Evolutionary conservation across 2,329 filamentous ascomycete species (phyloP).

Genomic region (Penicillium janthinellum): DNA sequence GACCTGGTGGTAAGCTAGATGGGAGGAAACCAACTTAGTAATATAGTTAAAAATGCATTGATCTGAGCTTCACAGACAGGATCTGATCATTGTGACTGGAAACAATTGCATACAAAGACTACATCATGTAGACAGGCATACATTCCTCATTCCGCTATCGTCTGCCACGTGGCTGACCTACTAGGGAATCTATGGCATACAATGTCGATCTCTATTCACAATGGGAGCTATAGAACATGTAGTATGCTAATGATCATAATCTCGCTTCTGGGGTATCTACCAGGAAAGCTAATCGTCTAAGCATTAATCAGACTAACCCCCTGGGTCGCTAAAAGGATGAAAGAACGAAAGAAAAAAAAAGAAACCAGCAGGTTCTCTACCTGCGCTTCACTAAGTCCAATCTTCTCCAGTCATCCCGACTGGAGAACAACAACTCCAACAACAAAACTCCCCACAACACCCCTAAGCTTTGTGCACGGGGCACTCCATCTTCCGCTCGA

Average conservation of each 20-base stretch:
- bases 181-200: too few species aligned
- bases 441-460: too few species aligned
- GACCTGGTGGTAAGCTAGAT: background rate
- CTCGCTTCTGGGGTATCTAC: slow-evolving; percentile 11
- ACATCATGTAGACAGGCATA: too few species aligned
- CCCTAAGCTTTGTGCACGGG: slow-evolving; percentile 58
- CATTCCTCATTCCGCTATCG: too few species aligned
- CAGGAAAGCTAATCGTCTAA: background rate
- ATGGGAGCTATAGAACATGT: too few species aligned
- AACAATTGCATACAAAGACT: too few species aligned
- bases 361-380: background rate
- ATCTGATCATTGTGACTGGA: too few species aligned
- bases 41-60: too few species aligned
- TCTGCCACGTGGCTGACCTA: too few species aligned
- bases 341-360: slow-evolving; percentile 1
- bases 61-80: too few species aligned
- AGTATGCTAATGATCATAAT: background rate
- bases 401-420: background rate
- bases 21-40: too few species aligned
- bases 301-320: background rate
- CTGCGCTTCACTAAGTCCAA: background rate
- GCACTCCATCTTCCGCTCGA: slow-evolving; percentile 60
- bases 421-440: background rate
- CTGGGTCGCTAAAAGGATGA: slow-evolving; percentile 4
- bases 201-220: too few species aligned